phyloP scores from a whole-genome alignment of 1,139 yeast species.

The Pichia sp. region DNA sequence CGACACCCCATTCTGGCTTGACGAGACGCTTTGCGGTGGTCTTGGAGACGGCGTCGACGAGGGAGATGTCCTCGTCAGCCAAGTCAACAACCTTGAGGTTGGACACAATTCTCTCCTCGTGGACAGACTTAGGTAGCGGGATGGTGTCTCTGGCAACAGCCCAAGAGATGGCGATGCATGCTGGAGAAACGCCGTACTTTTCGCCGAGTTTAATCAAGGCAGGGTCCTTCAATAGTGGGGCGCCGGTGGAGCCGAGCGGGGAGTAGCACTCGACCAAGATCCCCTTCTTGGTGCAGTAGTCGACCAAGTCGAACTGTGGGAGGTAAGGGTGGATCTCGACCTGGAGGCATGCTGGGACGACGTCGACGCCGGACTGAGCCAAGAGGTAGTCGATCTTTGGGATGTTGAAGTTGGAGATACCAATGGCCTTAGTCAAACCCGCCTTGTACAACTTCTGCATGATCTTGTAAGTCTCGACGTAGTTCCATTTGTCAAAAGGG shows the following conservation, averaged over 20 bases:
- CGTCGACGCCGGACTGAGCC: constrained; percentile 38
- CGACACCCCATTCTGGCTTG: constrained; percentile 36
- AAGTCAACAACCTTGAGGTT: constrained; percentile 54
- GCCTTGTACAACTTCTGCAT: constrained; percentile 54
- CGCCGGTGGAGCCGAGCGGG: constrained; percentile 69
- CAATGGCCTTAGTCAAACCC: constrained; percentile 52
- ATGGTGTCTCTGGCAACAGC: constrained; percentile 64
- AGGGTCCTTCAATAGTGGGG: constrained; percentile 56
- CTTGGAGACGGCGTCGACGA: constrained; percentile 42
- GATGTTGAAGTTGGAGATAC: constrained; percentile 72
- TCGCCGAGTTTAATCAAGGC: constrained; percentile 50
- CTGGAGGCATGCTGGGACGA: constrained; percentile 70
- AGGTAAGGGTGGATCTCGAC: constrained; percentile 72
- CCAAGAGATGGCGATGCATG: constrained; percentile 67
- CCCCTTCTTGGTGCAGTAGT: constrained; percentile 48
- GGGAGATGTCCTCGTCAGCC: constrained; percentile 43
- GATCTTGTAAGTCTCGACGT: constrained; percentile 63
- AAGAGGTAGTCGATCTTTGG: constrained; percentile 50
- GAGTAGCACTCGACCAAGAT: constrained; percentile 72
- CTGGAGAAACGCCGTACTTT: constrained; percentile 53
- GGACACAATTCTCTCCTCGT: constrained; percentile 52
- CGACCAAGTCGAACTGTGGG: constrained; percentile 62
- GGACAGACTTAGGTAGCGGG: constrained; percentile 73
- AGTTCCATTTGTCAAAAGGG: constrained; percentile 46
- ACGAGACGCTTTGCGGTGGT: constrained; percentile 49